phyloP scores from a whole-genome alignment of 176 grass and related monocot genomes.

The Avena insularis region DNA sequence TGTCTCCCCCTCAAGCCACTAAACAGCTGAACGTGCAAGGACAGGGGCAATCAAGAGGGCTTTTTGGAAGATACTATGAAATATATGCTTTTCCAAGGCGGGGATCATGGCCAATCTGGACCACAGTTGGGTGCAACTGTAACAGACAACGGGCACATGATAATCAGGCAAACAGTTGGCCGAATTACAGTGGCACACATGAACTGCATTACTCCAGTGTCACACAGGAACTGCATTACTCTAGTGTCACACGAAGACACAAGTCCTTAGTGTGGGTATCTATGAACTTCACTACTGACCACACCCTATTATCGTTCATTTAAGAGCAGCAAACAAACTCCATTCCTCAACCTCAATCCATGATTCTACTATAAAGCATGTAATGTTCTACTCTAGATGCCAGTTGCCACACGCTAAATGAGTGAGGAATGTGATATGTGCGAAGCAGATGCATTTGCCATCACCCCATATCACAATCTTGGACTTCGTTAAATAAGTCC shows the following conservation, averaged over 20 bases:
- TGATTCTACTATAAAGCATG: not conserved
- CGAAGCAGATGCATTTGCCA: not conserved
- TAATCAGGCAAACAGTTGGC: not conserved
- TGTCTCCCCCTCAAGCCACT: constrained; percentile 35
- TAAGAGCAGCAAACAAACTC: not conserved
- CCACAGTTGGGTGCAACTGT: not conserved
- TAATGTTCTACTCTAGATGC: not conserved
- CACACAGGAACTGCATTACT: constrained; percentile 21
- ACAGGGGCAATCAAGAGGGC: constrained; percentile 15
- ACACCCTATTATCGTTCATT: not conserved
- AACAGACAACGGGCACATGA: not conserved
- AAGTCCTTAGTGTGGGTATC: not conserved
- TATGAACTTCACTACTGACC: constrained; percentile 13
- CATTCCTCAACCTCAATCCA: not conserved
- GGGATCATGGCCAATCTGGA: constrained; percentile 37
- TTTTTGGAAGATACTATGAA: constrained; percentile 15
- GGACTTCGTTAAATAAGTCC: constrained; percentile 24
- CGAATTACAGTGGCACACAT: not conserved
- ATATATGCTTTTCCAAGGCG: constrained; percentile 23
- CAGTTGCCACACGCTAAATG: not conserved
- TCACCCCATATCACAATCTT: constrained; percentile 31
- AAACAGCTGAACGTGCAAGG: constrained; percentile 38
- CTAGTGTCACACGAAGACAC: not conserved
- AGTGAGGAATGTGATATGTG: not conserved
- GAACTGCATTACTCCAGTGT: constrained; percentile 14